A percentile compares a stretch with the other conserved stretches of the same genome.
Evolutionary conservation across 805 yeast genomes (phyloP).

Genomic region (Kodamaea nitidulidarum): DNA sequence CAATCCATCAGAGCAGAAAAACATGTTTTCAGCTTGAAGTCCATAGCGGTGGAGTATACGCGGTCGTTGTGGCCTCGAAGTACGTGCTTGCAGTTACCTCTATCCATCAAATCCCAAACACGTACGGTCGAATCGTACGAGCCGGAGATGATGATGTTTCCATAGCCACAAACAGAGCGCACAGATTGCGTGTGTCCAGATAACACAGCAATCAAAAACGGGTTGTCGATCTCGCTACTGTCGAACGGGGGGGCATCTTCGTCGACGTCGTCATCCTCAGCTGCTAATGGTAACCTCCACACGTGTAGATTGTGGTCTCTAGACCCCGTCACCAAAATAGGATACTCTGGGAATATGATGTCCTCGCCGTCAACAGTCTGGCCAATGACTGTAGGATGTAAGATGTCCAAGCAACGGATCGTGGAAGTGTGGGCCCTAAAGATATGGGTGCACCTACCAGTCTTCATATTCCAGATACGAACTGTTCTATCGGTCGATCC

Average conservation of each 20-base stretch:
- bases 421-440: constrained; percentile 92
- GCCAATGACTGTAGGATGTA: constrained; percentile 64
- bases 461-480: constrained; percentile 84
- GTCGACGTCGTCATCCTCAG: constrained; percentile 32
- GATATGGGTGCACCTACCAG: constrained; percentile 85
- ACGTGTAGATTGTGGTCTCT: constrained; percentile 44
- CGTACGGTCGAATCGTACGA: constrained; percentile 87
- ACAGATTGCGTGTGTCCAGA: constrained; percentile 67
- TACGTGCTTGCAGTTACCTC: constrained; percentile 67
- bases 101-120: constrained; percentile 79
- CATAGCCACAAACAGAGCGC: constrained; percentile 82
- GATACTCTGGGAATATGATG: constrained; percentile 54
- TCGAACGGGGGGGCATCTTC: constrained; percentile 29
- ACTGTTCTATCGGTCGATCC: constrained; percentile 95
- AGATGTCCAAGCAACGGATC: constrained; percentile 83
- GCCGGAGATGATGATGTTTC: constrained; percentile 80
- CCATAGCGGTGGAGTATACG: constrained; percentile 85
- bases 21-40: constrained; percentile 70
- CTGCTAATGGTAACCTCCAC: constrained; percentile 54
- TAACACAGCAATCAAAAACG: constrained; percentile 64
- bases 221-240: constrained; percentile 42
- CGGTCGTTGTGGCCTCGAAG: constrained; percentile 81
- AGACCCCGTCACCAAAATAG: constrained; percentile 55
- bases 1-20: constrained; percentile 91
- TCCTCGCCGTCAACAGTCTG: constrained; percentile 56